A percentile compares a stretch with the other conserved stretches of the same genome.
Conservation (phyloP, 345 rosid species). For the Microthlaspi erraticum region DNA sequence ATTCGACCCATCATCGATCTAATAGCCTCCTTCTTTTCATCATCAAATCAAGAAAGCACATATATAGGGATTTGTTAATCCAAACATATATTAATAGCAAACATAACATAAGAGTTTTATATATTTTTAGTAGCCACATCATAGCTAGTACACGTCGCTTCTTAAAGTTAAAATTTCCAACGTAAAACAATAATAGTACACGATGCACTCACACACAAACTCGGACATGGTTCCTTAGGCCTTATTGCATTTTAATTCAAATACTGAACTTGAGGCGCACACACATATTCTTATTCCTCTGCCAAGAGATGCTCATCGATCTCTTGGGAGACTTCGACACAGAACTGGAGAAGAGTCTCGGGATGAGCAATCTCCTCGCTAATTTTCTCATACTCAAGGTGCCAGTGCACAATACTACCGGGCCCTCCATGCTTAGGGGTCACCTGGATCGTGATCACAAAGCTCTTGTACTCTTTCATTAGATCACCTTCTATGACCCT, state of each 20-base stretch:
- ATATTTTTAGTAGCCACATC: slow-evolving; percentile 16
- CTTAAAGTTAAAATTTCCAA: slow-evolving; percentile 11
- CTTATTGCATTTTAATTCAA: slow-evolving; percentile 14
- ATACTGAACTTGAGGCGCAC: slow-evolving; percentile 11
- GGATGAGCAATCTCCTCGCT: slow-evolving; percentile 48
- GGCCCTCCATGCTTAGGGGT: slow-evolving; percentile 29
- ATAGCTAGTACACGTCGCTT: slow-evolving; percentile 7
- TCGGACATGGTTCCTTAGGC: slow-evolving; percentile 24
- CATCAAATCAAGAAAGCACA: slow-evolving; percentile 8
- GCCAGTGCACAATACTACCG: slow-evolving; percentile 45
- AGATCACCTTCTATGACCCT: slow-evolving; percentile 43
- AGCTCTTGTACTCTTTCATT: slow-evolving; percentile 43
- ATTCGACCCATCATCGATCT: not conserved
- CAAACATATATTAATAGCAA: slow-evolving; percentile 5
- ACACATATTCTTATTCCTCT: slow-evolving; percentile 19
- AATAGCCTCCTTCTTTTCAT: not conserved
- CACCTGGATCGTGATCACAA: slow-evolving; percentile 27
- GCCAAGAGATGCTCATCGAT: slow-evolving; percentile 42
- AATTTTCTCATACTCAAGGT: slow-evolving; percentile 46
- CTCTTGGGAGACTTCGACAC: slow-evolving; percentile 41
- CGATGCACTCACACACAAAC: slow-evolving; percentile 25
- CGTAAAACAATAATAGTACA: slow-evolving; percentile 3
- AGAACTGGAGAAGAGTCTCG: slow-evolving; percentile 39
- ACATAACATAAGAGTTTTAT: slow-evolving; percentile 1
- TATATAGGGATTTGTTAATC: slow-evolving; percentile 1